Conservation (phyloP, 2,329 filamentous ascomycete genomes). For the Rhytidhysteron rufulum region DNA sequence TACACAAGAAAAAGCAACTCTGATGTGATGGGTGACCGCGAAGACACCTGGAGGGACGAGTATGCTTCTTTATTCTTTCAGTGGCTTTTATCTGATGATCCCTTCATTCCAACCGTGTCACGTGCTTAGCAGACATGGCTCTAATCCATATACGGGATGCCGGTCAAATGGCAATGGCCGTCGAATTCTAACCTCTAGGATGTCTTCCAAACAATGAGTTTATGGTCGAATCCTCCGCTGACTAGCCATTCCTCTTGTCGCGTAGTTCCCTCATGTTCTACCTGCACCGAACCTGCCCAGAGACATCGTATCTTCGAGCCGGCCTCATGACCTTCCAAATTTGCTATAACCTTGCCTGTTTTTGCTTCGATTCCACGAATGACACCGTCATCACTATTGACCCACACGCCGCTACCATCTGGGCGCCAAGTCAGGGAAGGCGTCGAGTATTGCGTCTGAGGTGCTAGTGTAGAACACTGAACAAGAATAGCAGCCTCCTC, state of each 20-base stretch:
- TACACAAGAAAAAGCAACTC: no score
- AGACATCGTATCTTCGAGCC: slow-evolving; percentile 58
- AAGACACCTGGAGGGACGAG: no score
- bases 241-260: slow-evolving; percentile 52
- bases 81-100: no score
- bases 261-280: slow-evolving; percentile 15
- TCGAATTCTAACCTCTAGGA: not conserved
- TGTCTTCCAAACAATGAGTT: slow-evolving; percentile 52
- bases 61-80: no score
- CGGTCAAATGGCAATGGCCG: no score
- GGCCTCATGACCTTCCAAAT: slow-evolving; percentile 52
- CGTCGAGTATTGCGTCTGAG: slow-evolving; percentile 63
- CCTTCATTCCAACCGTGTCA: no score
- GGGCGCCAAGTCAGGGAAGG: slow-evolving; percentile 60
- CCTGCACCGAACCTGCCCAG: slow-evolving; percentile 49
- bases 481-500: slow-evolving; percentile 59
- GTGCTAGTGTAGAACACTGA: slow-evolving; percentile 57
- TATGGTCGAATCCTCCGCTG: slow-evolving; percentile 63
- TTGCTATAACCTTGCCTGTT: slow-evolving; percentile 54
- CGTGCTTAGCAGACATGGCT: no score
- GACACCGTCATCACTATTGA: slow-evolving; percentile 62
- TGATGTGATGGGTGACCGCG: no score
- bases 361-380: slow-evolving; percentile 57
- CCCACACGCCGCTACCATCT: slow-evolving; percentile 59
- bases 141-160: no score